These are phyloP conservation scores for Daedalea quercina DNA, from an alignment of 768 basidiomycete genomes.

Conservation along the genomic window DNA sequence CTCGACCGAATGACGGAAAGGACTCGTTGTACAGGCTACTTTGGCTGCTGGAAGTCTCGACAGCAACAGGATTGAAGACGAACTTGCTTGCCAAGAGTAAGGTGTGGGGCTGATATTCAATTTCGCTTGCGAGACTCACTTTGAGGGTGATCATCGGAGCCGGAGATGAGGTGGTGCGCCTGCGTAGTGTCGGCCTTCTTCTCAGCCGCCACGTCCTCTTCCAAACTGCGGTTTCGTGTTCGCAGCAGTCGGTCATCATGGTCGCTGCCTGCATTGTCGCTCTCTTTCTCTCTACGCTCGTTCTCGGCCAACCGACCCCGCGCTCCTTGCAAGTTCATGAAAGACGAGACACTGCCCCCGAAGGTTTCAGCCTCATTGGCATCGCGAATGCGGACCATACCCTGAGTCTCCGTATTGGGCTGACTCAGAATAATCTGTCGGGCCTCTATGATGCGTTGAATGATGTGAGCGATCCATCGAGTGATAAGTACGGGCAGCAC, in stretches of 20 bases:
- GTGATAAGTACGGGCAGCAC: conserved; percentile 31
- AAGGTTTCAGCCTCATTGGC: conserved; percentile 23
- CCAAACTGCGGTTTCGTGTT: background rate
- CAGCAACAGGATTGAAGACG: too few relatives aligned
- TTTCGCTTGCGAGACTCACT: too few relatives aligned
- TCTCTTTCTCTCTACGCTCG: background rate
- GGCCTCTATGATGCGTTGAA: conserved; percentile 29
- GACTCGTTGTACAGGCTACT: too few relatives aligned
- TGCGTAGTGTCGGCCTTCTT: background rate
- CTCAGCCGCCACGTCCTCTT: background rate
- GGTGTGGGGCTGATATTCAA: too few relatives aligned
- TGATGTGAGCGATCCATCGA: conserved; percentile 33
- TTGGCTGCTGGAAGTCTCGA: too few relatives aligned
- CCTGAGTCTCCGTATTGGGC: conserved; percentile 29
- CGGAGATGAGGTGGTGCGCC: too few relatives aligned
- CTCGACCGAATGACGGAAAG: background rate
- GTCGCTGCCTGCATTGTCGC: background rate
- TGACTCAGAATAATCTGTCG: conserved; percentile 25
- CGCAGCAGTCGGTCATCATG: background rate
- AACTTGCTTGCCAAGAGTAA: too few relatives aligned
- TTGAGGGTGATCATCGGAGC: too few relatives aligned
- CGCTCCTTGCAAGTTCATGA: conserved; percentile 26
- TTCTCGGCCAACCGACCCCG: background rate
- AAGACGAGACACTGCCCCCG: conserved; percentile 17
- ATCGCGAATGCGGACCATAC: conserved; percentile 21